These are phyloP conservation scores for Kwoniella sp. DNA, from an alignment of 768 basidiomycete species.

Conservation along the genomic window DNA sequence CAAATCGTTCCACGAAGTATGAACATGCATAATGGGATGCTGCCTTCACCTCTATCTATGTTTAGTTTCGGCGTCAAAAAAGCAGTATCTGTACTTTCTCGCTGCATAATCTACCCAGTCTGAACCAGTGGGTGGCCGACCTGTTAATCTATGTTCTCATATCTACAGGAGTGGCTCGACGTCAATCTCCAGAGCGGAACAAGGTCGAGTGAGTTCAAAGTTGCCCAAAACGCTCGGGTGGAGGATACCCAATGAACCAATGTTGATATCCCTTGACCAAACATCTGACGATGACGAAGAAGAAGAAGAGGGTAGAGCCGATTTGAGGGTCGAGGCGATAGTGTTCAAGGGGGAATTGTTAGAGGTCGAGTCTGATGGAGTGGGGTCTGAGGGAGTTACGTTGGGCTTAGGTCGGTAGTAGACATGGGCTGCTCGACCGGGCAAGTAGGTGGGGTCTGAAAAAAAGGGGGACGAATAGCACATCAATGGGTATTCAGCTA, in stretches of 20 bases:
- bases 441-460: conserved; percentile 89
- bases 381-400: conserved; percentile 25
- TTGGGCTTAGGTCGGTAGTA: conserved; percentile 67
- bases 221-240: conserved; percentile 89
- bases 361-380: conserved; percentile 37
- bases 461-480: background rate
- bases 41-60: too few species aligned
- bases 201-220: conserved; percentile 92
- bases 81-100: too few species aligned
- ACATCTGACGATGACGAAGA: conserved; percentile 30
- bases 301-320: conserved; percentile 55
- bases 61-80: too few species aligned
- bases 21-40: too few species aligned
- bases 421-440: conserved; percentile 88
- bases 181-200: conserved; percentile 90
- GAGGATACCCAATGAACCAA: conserved; percentile 89
- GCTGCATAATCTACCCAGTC: too few species aligned
- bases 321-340: conserved; percentile 59
- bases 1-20: too few species aligned
- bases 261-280: conserved; percentile 63
- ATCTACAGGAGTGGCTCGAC: conserved; percentile 87
- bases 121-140: too few species aligned
- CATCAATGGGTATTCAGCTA: too few species aligned
- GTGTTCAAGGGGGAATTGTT: conserved; percentile 47
- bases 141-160: too few species aligned